phyloP scores from a whole-genome alignment of 768 basidiomycete genomes.

The Rubroboletus satanas region DNA sequence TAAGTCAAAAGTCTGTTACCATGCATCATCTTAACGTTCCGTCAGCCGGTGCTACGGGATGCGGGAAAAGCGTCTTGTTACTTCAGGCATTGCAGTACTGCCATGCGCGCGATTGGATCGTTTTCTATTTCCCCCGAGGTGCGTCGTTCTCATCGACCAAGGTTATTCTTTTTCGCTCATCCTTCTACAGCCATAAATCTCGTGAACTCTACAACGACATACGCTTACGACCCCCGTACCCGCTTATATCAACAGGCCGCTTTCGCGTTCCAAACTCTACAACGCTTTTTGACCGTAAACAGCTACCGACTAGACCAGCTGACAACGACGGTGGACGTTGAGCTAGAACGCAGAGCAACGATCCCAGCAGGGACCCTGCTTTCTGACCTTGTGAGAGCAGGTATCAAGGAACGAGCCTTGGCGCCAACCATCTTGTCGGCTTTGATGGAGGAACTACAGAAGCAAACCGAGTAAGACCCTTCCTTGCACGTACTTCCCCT shows the following conservation, averaged over 20 bases:
- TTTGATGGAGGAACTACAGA: slow-evolving; percentile 57
- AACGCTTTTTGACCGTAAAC: slow-evolving; percentile 62
- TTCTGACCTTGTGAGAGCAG: slow-evolving; percentile 53
- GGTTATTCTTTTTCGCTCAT: not conserved
- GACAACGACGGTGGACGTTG: slow-evolving; percentile 37
- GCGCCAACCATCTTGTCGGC: slow-evolving; percentile 56
- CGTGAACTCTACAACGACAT: slow-evolving; percentile 71
- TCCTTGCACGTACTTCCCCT: not conserved
- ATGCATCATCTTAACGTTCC: not conserved
- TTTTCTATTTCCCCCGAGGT: slow-evolving; percentile 84
- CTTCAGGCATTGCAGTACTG: slow-evolving; percentile 76
- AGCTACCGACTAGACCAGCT: slow-evolving; percentile 39
- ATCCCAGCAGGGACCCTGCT: slow-evolving; percentile 50
- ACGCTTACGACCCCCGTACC: slow-evolving; percentile 71
- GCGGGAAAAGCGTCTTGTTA: slow-evolving; percentile 77
- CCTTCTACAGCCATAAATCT: slow-evolving; percentile 44
- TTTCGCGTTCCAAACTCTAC: slow-evolving; percentile 60
- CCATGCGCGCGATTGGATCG: slow-evolving; percentile 65
- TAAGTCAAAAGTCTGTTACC: slow-evolving; percentile 33
- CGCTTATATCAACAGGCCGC: slow-evolving; percentile 73
- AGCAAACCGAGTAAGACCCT: slow-evolving; percentile 56
- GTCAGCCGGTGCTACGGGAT: slow-evolving; percentile 69
- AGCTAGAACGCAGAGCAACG: slow-evolving; percentile 44
- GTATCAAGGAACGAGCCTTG: slow-evolving; percentile 46
- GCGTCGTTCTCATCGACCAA: slow-evolving; percentile 12